Evolutionary conservation across 2,329 filamentous ascomycete species (phyloP).

Genomic region (Madurella mycetomatis): DNA sequence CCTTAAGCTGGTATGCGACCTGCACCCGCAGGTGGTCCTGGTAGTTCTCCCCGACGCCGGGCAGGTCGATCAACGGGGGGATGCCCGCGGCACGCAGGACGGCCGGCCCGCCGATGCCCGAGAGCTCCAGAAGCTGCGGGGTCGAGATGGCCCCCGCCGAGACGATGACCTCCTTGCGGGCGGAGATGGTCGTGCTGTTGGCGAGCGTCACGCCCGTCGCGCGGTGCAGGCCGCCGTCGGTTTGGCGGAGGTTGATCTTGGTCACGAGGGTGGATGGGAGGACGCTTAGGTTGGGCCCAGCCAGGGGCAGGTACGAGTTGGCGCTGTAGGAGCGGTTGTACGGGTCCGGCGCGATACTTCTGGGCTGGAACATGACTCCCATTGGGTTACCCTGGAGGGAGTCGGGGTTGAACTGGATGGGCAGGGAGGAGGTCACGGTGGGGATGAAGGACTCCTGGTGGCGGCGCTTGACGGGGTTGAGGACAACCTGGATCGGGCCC

Average conservation of each 20-base stretch:
- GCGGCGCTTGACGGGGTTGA: slow-evolving; percentile 40
- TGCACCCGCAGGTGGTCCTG: slow-evolving; percentile 26
- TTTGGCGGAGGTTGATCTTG: slow-evolving; percentile 34
- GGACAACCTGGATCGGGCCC: slow-evolving; percentile 25
- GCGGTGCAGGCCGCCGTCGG: slow-evolving; percentile 4
- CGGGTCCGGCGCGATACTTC: slow-evolving; percentile 43
- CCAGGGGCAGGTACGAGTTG: slow-evolving; percentile 41
- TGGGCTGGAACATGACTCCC: slow-evolving; percentile 47
- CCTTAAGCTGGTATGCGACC: slow-evolving; percentile 26
- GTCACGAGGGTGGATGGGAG: slow-evolving; percentile 34
- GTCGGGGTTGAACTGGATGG: slow-evolving; percentile 37
- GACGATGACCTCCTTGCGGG: slow-evolving; percentile 33
- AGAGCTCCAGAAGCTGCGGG: slow-evolving; percentile 53
- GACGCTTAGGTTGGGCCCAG: slow-evolving; percentile 40
- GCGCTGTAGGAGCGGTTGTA: slow-evolving; percentile 46
- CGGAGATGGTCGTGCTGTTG: slow-evolving; percentile 27
- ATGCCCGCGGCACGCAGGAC: slow-evolving; percentile 47
- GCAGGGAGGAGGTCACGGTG: slow-evolving; percentile 43
- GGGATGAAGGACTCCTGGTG: slow-evolving; percentile 43
- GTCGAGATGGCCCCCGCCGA: slow-evolving; percentile 48
- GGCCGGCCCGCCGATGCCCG: slow-evolving; percentile 47
- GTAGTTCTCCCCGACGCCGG: slow-evolving; percentile 55
- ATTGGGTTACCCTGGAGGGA: slow-evolving; percentile 47
- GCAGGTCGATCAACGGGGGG: slow-evolving; percentile 46
- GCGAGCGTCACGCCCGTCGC: slow-evolving; percentile 26